Base-by-base conservation (phyloP, 805 yeast species). In the Monosporozyma siamensis region DNA sequence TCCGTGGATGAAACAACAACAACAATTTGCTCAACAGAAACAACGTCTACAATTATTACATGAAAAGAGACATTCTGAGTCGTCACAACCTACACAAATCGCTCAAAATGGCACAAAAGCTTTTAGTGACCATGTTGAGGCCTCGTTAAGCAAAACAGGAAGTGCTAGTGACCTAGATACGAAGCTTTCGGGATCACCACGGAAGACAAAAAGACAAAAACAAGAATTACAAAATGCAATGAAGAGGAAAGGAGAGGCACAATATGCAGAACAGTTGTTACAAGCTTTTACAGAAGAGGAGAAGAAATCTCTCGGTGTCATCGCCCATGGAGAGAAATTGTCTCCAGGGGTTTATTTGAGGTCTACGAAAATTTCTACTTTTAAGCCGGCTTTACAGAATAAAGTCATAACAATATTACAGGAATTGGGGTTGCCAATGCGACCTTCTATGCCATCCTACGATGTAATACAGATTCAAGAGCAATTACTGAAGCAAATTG, bases 371-470 rank as follows among this genome's bases (percentile, higher is more conserved):
- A 75, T 87, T 41, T 74, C 89, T 1, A 76, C 84, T 1, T 77
- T 81, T 55, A 88, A 88, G 53, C 90, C 95, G 2, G 78, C 82
- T 31, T 67, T 80, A 6, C 88, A 82, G 51, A 68, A 74, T 21
- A 80, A 77, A 54, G 75, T 82, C 7, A 60, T 65, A 23, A 73
- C 75, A 14, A 70, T 79, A 9, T 63, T 90, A 46, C 82, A 80
- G 44, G 98, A 92, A 55, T 63, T 92, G 46, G 88, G 80, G 3
- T 64, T 92, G 8, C 82, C 96, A 0, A 65, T 78, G 4, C 80
- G 82, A 50, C 97, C 97, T 1, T 80, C 80, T 2, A 81, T 92
- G 81, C 90, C 95, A 4, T 84, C 97, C 0, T 77, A 81, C 27
- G 77, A 71, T 41, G 87, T 89, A 1, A 75, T 86, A 63, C 71